phyloP scores from a whole-genome alignment of 257 asterid species.

The Solanum gracilifrons region DNA sequence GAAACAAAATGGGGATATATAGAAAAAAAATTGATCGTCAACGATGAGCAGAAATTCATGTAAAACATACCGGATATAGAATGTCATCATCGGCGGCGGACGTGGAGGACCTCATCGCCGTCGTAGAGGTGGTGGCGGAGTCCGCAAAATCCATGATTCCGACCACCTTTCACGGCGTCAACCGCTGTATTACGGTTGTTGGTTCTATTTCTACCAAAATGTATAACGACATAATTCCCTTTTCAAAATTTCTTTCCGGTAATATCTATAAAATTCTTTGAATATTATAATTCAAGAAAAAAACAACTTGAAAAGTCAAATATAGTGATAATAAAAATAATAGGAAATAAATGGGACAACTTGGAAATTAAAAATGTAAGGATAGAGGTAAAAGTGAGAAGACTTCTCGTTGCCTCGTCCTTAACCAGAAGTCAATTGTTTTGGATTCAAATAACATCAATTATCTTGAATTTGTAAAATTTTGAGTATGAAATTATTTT shows the following conservation, averaged over 20 bases:
- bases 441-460: too few relatives aligned
- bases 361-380: background rate
- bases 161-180: conserved; percentile 4
- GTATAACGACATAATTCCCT: background rate
- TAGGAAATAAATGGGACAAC: background rate
- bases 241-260: background rate
- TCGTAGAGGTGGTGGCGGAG: background rate
- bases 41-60: background rate
- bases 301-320: background rate
- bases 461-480: too few relatives aligned
- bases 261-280: background rate
- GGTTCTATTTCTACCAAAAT: background rate
- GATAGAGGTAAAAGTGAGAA: too few relatives aligned
- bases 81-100: conserved; percentile 11
- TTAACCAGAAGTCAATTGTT: background rate
- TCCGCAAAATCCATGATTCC: conserved; percentile 12
- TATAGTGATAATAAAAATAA: background rate
- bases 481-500: too few relatives aligned
- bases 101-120: background rate
- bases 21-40: background rate
- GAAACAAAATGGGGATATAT: background rate
- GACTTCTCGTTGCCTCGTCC: too few relatives aligned
- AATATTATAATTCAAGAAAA: background rate
- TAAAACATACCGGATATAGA: conserved; percentile 7
- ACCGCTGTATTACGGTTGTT: background rate